Percentiles rank a stretch among this genome's conserved stretches.
Conservation (phyloP, 805 yeast genomes). For the Lipomyces starkeyi region DNA sequence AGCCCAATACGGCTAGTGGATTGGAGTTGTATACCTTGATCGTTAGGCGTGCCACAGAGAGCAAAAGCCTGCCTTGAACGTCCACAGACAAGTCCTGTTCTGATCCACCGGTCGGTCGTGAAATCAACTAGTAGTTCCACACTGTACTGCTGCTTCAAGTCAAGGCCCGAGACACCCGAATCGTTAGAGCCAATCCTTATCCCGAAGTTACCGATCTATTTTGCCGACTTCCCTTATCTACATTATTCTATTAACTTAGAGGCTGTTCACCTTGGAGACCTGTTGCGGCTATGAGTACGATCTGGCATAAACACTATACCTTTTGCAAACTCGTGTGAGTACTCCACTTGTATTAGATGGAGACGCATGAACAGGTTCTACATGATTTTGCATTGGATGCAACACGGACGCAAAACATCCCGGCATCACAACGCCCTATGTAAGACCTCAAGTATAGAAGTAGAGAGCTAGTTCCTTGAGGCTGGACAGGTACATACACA, state of each 20-base stretch:
- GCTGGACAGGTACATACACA: no score
- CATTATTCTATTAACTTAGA: conserved; percentile 54
- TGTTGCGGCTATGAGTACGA: conserved; percentile 55
- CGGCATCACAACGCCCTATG: no score
- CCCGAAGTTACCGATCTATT: conserved; percentile 54
- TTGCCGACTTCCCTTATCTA: conserved; percentile 55
- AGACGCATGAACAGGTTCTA: no score
- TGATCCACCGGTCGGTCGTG: conserved; percentile 14
- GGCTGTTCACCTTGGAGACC: conserved; percentile 56
- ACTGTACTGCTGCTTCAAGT: conserved; percentile 47
- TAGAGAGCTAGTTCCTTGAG: no score
- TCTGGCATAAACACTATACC: conserved; percentile 52
- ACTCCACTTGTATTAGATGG: no score
- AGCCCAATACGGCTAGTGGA: no score
- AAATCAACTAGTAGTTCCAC: conserved; percentile 15
- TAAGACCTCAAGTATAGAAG: no score
- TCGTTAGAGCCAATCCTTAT: conserved; percentile 54
- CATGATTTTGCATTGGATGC: no score
- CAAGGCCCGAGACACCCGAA: conserved; percentile 51
- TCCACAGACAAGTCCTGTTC: conserved; percentile 19
- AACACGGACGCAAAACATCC: no score
- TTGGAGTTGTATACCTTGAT: conserved; percentile 13
- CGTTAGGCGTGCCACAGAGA: conserved; percentile 40
- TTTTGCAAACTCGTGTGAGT: conserved; percentile 23
- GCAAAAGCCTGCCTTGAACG: conserved; percentile 20